Conservation (phyloP, 1,284 basidiomycete genomes). For the Trametes polyzona region DNA sequence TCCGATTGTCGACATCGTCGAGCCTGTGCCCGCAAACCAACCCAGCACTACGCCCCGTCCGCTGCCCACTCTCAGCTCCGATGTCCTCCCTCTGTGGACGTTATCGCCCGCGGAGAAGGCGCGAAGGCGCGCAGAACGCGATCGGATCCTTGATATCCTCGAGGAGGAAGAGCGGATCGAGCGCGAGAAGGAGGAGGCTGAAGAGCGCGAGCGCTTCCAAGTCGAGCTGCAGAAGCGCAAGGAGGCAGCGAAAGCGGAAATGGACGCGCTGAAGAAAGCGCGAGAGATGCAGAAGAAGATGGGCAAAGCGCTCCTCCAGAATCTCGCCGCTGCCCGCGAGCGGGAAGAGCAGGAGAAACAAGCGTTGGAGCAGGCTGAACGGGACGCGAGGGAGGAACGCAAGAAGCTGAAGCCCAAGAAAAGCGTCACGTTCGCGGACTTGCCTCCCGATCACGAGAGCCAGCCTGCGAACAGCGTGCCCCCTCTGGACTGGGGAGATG, state of each 20-base stretch:
- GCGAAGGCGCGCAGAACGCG: slow-evolving; percentile 55
- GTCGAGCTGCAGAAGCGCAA: slow-evolving; percentile 54
- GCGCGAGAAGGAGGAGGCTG: slow-evolving; percentile 44
- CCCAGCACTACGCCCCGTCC: not conserved
- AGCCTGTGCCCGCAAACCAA: slow-evolving; percentile 46
- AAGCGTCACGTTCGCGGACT: slow-evolving; percentile 64
- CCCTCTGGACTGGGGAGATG: slow-evolving; percentile 55
- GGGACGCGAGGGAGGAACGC: slow-evolving; percentile 25
- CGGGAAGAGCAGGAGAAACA: slow-evolving; percentile 40
- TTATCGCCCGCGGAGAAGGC: slow-evolving; percentile 53
- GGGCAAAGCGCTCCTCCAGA: slow-evolving; percentile 66
- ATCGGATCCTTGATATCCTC: slow-evolving; percentile 66
- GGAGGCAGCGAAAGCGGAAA: slow-evolving; percentile 54
- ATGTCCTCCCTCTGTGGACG: slow-evolving; percentile 50
- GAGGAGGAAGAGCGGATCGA: slow-evolving; percentile 68
- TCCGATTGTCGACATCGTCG: slow-evolving; percentile 78
- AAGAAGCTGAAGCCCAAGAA: slow-evolving; percentile 51
- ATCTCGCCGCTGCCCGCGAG: slow-evolving; percentile 47
- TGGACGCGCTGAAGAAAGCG: slow-evolving; percentile 53
- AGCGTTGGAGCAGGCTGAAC: slow-evolving; percentile 37
- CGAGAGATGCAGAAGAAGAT: slow-evolving; percentile 75
- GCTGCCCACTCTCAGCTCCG: slow-evolving; percentile 38
- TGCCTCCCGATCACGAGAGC: slow-evolving; percentile 33
- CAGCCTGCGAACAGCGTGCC: slow-evolving; percentile 22
- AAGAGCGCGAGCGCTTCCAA: slow-evolving; percentile 45